Evolutionary conservation across 306 rosid genomes (phyloP), one percentile per base, ranked within the genome.

Genomic region (Malus sylvestris): DNA sequence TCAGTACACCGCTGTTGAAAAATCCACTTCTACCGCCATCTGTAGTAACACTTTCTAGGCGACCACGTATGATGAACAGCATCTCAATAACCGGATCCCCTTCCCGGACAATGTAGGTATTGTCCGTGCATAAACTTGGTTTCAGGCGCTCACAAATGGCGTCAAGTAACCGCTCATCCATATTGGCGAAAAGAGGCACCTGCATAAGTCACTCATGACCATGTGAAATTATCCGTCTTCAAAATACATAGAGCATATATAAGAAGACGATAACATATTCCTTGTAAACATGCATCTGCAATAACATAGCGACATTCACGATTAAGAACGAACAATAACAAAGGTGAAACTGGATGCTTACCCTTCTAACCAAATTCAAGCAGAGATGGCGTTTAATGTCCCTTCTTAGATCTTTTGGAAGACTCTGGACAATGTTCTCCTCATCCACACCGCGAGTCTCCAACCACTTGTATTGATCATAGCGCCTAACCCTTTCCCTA

Each of bases 11-110:
- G n/a, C 96, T 77, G 81, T 94, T 94, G 91, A 87, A 91, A 77
- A 94, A 94, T 29, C 98, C 98, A 67, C 96, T 94, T 71, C 97
- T 84, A 73, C 98, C 97, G 12, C 98, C 98, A 77, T 91, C 98
- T 33, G 95, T 91, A 2, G 98, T 91, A 8, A 86, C 95, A 82
- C 95, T 91, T 80, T 94, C 98, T 52, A 94, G 85, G 33, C 89
- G 90, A 18, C 98, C 97, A 0, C 98, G 93, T 13, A 94, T 94
- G 58, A 94, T 94, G 90, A 94, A 91, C 7, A 87, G 80, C 98
- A 94, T 94, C 83, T 91, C 98, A 42, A 83, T 84, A 1, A 91
- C 97, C 3, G 95, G 97, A 59, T 94, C 98, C 10, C 97, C 97
- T 89, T 94, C 97, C 69, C 97, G 72, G 40, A 94, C 96, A 20